These are phyloP conservation scores for Fusarium sp. DNA, from an alignment of 2,329 filamentous ascomycete genomes.

Conservation along the genomic window DNA sequence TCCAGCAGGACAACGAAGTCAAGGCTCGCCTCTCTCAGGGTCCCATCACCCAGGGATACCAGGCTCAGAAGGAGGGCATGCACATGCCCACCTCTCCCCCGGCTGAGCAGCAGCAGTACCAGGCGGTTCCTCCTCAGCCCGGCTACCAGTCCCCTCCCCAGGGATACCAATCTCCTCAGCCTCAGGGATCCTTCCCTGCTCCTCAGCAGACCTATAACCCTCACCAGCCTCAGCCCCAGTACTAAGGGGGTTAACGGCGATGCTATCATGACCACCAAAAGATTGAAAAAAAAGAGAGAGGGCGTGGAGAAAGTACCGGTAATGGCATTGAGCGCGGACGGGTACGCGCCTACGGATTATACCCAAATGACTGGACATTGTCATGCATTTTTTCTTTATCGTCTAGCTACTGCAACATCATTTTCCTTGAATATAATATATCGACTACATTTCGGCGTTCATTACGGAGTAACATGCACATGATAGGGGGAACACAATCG, in stretches of 20 bases:
- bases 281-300: constrained; percentile 6
- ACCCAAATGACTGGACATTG: constrained; percentile 36
- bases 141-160: constrained; percentile 32
- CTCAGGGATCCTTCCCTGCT: constrained; percentile 35
- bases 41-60: constrained; percentile 49
- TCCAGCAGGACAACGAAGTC: constrained; percentile 67
- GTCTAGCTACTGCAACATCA: not conserved
- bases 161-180: constrained; percentile 35
- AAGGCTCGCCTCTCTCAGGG: constrained; percentile 41
- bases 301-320: not conserved
- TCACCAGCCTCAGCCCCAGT: constrained; percentile 40
- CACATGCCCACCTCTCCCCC: constrained; percentile 44
- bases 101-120: constrained; percentile 27
- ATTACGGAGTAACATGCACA: not conserved
- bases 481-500: not conserved
- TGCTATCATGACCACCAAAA: constrained; percentile 15
- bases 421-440: constrained; percentile 8
- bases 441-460: not conserved
- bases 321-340: constrained; percentile 17
- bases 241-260: constrained; percentile 16
- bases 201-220: constrained; percentile 40
- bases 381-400: constrained; percentile 16
- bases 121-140: constrained; percentile 18
- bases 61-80: constrained; percentile 51
- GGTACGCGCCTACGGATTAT: constrained; percentile 37